Percentiles rank a stretch among this genome's conserved stretches.
Evolutionary conservation across 768 basidiomycete genomes (phyloP).

Genomic region (Rhizopogon rudus): DNA sequence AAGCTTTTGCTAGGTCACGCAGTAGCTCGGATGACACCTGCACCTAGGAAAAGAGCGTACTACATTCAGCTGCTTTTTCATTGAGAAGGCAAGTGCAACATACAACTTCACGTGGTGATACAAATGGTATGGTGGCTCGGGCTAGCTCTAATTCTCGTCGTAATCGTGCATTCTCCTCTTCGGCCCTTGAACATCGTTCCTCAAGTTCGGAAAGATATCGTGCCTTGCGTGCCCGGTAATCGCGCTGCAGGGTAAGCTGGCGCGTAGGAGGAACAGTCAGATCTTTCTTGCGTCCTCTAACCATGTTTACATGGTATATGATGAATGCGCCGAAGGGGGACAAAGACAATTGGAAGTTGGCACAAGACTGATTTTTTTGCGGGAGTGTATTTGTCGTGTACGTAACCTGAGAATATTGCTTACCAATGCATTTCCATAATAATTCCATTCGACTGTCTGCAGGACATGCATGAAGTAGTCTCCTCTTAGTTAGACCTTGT

Average conservation of each 20-base stretch:
- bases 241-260: constrained; percentile 56
- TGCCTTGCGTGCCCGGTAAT: constrained; percentile 59
- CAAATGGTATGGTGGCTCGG: constrained; percentile 33
- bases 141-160: constrained; percentile 43
- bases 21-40: constrained; percentile 48
- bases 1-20: constrained; percentile 41
- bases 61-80: background rate
- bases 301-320: constrained; percentile 33
- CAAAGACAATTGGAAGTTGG: no score
- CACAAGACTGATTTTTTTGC: background rate
- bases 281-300: constrained; percentile 64
- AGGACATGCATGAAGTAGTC: no score
- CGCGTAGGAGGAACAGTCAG: constrained; percentile 54
- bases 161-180: constrained; percentile 50
- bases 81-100: constrained; percentile 5
- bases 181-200: constrained; percentile 44
- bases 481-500: background rate
- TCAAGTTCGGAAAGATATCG: constrained; percentile 54
- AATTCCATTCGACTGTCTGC: no score
- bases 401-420: no score
- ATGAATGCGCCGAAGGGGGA: background rate
- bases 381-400: no score
- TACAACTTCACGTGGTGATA: constrained; percentile 24
- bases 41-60: constrained; percentile 29
- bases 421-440: no score